Conservation (phyloP, 2,329 filamentous ascomycete species). For the Exophiala bonariae region DNA sequence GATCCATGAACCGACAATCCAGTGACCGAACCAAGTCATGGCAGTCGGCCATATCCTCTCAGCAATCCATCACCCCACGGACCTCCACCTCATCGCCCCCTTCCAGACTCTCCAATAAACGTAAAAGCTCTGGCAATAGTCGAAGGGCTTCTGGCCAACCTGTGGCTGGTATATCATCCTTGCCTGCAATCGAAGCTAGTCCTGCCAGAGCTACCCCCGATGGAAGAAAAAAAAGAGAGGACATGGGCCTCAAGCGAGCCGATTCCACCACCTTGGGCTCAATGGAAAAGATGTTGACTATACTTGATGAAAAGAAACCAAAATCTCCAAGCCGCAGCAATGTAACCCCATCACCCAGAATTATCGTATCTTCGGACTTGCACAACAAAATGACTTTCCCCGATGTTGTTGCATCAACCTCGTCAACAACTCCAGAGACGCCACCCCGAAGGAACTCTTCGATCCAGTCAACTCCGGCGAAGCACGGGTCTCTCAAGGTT, state of each 20-base stretch:
- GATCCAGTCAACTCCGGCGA: slow-evolving; percentile 6
- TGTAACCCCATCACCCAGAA: too few relatives aligned
- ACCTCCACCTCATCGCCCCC: slow-evolving; percentile 9
- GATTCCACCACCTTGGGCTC: slow-evolving; percentile 27
- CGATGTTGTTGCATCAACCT: neutral
- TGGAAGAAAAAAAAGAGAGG: slow-evolving; percentile 1
- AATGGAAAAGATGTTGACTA: slow-evolving; percentile 16
- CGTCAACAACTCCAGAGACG: neutral
- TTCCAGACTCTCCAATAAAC: slow-evolving; percentile 9
- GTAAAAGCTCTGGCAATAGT: slow-evolving; percentile 16
- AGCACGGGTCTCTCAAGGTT: neutral
- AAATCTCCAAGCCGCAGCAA: too few relatives aligned
- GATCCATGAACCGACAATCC: slow-evolving; percentile 13
- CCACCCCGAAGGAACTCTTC: slow-evolving; percentile 5
- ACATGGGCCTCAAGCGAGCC: slow-evolving; percentile 24
- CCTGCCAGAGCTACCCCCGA: slow-evolving; percentile 7
- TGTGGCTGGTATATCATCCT: slow-evolving; percentile 11
- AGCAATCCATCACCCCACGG: slow-evolving; percentile 9
- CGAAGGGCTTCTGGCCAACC: slow-evolving; percentile 15
- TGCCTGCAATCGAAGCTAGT: slow-evolving; percentile 23
- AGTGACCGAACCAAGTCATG: slow-evolving; percentile 18
- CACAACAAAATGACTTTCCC: slow-evolving; percentile 3
- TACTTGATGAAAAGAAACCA: neutral
- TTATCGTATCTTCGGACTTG: slow-evolving; percentile 5
- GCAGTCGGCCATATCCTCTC: slow-evolving; percentile 11